Conservation (phyloP, 1,284 basidiomycete genomes). For the Stereum hirsutum region DNA sequence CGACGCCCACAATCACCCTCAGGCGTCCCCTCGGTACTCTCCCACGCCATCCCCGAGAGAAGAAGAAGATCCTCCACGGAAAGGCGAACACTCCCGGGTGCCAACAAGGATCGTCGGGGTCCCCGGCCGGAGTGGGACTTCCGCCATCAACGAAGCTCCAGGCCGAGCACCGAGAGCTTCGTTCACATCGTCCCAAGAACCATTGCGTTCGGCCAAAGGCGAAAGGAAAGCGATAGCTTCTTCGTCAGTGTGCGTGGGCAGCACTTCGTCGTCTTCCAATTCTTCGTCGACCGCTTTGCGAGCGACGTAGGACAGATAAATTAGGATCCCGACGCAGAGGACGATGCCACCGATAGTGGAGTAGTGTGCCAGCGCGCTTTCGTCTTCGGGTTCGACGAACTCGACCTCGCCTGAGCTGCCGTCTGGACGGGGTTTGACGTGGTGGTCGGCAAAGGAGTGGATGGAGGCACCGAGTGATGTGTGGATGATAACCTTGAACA, state of each 20-base stretch:
- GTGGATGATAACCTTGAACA: conserved; percentile 83
- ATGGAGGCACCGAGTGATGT: conserved; percentile 77
- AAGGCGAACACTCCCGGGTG: neutral
- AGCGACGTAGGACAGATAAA: conserved; percentile 76
- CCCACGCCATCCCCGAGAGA: too few relatives aligned
- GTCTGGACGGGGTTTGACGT: conserved; percentile 21
- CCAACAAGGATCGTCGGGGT: conserved; percentile 8
- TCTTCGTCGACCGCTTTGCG: conserved; percentile 76
- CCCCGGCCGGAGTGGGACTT: conserved; percentile 27
- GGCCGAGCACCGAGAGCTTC: conserved; percentile 2
- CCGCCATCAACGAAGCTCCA: conserved; percentile 23
- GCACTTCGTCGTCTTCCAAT: conserved; percentile 41
- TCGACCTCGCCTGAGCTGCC: conserved; percentile 17
- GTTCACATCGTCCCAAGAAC: conserved; percentile 18
- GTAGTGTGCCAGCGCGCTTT: conserved; percentile 45
- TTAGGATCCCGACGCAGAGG: conserved; percentile 67
- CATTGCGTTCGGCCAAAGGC: conserved; percentile 23
- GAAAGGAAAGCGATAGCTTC: conserved; percentile 27
- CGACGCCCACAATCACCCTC: too few relatives aligned
- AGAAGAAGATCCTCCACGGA: too few relatives aligned
- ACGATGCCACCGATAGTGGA: conserved; percentile 64
- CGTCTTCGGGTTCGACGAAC: conserved; percentile 26
- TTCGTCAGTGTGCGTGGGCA: conserved; percentile 24
- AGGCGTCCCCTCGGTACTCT: too few relatives aligned
- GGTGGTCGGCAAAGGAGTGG: conserved; percentile 71